A percentile compares a stretch with the other conserved stretches of the same genome.
phyloP scores from a whole-genome alignment of 2,329 filamentous ascomycete species.

The Epichloe typhina region DNA sequence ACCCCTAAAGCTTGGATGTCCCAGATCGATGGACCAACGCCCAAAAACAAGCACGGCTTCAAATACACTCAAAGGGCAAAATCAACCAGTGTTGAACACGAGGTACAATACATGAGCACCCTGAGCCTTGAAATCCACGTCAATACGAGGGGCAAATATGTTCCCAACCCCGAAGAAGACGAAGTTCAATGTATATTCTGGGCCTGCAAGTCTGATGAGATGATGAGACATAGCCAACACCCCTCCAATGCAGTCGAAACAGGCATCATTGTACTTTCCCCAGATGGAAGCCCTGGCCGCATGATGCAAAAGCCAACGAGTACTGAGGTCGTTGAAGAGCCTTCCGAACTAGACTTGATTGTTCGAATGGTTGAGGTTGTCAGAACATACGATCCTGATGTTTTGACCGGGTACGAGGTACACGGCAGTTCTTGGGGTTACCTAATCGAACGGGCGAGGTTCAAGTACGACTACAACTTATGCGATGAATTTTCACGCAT shows the following conservation, averaged over 20 bases:
- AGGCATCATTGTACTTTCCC: constrained; percentile 62
- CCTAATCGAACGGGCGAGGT: constrained; percentile 73
- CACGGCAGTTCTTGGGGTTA: constrained; percentile 93
- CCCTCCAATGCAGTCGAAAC: constrained; percentile 38
- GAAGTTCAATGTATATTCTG: constrained; percentile 83
- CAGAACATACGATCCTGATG: constrained; percentile 71
- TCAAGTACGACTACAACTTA: constrained; percentile 80
- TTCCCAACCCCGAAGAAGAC: constrained; percentile 84
- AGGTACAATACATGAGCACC: constrained; percentile 87
- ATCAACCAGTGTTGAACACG: constrained; percentile 65
- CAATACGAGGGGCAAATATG: constrained; percentile 67
- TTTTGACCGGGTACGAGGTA: constrained; percentile 89
- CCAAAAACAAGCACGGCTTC: constrained; percentile 67
- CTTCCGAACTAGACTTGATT: constrained; percentile 72
- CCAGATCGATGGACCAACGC: constrained; percentile 82
- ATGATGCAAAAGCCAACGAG: constrained; percentile 49
- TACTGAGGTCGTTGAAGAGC: constrained; percentile 59
- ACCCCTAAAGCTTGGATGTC: constrained; percentile 40
- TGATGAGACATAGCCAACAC: constrained; percentile 20
- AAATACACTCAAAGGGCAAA: constrained; percentile 71
- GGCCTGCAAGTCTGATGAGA: constrained; percentile 67
- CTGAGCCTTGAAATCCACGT: constrained; percentile 92
- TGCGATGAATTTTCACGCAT: constrained; percentile 86
- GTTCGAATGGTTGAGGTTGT: constrained; percentile 81
- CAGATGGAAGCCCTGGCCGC: constrained; percentile 42